Percentiles rank a stretch among this genome's conserved stretches.
Evolutionary conservation across 2,329 filamentous ascomycete species (phyloP).

Genomic region (Penicillium psychrosexuale): DNA sequence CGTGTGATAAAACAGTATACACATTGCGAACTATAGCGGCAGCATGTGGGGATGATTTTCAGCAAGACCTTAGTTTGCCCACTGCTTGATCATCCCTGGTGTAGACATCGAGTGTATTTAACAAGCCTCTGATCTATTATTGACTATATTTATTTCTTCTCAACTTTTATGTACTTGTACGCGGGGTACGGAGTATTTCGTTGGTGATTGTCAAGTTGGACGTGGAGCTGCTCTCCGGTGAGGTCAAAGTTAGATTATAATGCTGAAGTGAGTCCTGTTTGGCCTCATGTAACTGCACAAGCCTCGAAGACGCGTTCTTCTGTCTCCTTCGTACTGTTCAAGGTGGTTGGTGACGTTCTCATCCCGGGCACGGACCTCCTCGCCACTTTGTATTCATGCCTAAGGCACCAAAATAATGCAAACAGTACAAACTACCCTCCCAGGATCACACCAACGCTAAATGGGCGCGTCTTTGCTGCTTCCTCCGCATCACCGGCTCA

Average conservation of each 20-base stretch:
- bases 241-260: not conserved
- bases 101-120: too few relatives aligned
- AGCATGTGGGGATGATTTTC: not conserved
- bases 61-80: too few relatives aligned
- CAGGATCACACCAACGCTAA: conserved; percentile 6
- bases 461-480: conserved; percentile 10
- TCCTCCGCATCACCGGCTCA: conserved; percentile 4
- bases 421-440: not conserved
- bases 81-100: not conserved
- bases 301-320: not conserved
- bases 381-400: not conserved
- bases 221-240: not conserved
- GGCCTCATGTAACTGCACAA: not conserved
- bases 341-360: not conserved
- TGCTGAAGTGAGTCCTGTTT: not conserved
- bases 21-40: not conserved
- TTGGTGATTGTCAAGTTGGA: not conserved
- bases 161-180: not conserved
- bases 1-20: not conserved
- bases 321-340: not conserved
- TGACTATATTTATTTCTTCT: not conserved
- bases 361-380: not conserved
- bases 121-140: not conserved
- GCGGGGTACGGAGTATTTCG: not conserved
- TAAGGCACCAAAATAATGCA: not conserved